phyloP scores from a whole-genome alignment of 78 protist species.

The Dictyostelium capitatum region DNA sequence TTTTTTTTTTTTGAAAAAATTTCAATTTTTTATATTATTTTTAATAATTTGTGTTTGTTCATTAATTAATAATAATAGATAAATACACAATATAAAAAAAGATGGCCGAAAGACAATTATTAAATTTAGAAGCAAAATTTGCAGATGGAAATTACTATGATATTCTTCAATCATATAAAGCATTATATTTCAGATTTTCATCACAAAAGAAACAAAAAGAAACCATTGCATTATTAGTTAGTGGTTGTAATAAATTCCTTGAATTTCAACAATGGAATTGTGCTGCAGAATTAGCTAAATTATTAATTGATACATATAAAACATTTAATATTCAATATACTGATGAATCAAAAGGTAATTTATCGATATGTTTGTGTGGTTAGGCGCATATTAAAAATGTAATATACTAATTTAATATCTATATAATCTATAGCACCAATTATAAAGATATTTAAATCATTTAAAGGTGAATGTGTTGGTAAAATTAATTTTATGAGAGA shows the following conservation, averaged over 20 bases:
- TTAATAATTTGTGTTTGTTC: background rate
- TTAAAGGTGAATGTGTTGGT: conserved; percentile 33
- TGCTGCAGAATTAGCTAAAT: conserved; percentile 63
- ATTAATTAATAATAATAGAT: background rate
- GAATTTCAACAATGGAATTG: conserved; percentile 66
- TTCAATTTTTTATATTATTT: background rate
- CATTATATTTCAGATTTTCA: conserved; percentile 72
- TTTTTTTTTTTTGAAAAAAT: background rate
- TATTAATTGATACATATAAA: conserved; percentile 52
- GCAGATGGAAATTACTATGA: conserved; percentile 76
- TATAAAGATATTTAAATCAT: conserved; percentile 42
- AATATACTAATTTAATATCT: background rate
- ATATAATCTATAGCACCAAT: conserved; percentile 9
- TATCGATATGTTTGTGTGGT: too few relatives aligned
- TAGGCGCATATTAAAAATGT: too few relatives aligned
- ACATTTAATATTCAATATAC: conserved; percentile 25
- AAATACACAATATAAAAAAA: background rate
- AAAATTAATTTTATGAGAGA: conserved; percentile 73
- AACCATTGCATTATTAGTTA: conserved; percentile 17
- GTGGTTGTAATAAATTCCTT: conserved; percentile 53
- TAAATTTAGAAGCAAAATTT: conserved; percentile 47
- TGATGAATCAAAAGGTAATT: conserved; percentile 57
- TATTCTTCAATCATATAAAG: conserved; percentile 68
- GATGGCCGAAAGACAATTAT: conserved; percentile 57
- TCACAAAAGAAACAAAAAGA: conserved; percentile 60